Conservation (phyloP, 352 stramenopile genomes). For the Phytophthora pisi region DNA sequence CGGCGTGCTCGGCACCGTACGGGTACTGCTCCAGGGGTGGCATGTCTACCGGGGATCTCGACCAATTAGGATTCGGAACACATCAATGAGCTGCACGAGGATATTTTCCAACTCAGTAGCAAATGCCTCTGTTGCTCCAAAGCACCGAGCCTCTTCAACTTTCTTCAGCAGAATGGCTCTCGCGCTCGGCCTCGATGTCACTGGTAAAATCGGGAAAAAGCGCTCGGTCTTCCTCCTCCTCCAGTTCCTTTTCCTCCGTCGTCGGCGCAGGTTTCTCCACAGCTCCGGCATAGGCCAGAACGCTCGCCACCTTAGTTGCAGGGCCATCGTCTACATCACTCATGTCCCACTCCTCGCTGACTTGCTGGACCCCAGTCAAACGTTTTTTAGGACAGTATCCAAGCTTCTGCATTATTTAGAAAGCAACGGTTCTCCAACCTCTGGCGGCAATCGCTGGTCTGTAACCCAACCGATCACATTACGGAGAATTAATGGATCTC, state of each 20-base stretch:
- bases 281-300: neutral
- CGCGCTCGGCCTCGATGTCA: neutral
- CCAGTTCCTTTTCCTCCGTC: neutral
- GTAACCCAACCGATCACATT: slow-evolving; percentile 22
- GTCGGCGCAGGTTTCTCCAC: neutral
- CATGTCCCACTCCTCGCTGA: neutral
- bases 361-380: neutral
- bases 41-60: neutral
- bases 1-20: neutral
- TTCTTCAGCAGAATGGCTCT: neutral
- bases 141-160: neutral
- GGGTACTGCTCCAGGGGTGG: neutral
- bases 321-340: neutral
- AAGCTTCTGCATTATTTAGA: slow-evolving; percentile 11
- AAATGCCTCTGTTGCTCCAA: neutral
- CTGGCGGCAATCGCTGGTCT: neutral
- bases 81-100: neutral
- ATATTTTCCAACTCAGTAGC: neutral
- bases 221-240: neutral
- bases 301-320: neutral
- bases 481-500: slow-evolving; percentile 2
- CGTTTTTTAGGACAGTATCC: slow-evolving; percentile 9
- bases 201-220: neutral
- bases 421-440: slow-evolving; percentile 8
- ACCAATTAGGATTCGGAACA: neutral